Conservation (phyloP, 169 alveolate genomes). For the Miamiensis avidus region DNA sequence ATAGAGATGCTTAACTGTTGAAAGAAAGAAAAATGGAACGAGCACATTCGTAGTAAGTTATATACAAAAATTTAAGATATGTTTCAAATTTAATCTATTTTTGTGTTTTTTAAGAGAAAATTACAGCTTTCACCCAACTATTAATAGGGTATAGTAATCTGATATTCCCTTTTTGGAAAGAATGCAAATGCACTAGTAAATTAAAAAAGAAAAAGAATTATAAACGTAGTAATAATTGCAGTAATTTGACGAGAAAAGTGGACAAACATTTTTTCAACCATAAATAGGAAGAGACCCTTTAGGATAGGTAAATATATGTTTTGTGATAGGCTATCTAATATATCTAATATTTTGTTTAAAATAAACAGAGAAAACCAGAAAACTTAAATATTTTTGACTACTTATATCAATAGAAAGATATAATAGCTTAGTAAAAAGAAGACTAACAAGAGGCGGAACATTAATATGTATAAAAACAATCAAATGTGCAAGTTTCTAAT, state of each 20-base stretch:
- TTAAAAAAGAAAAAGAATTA: conserved; percentile 15
- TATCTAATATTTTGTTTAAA: not conserved
- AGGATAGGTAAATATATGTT: no score
- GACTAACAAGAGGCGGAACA: conserved; percentile 2
- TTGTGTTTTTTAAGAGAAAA: not conserved
- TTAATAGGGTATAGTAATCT: not conserved
- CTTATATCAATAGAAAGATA: conserved; percentile 36
- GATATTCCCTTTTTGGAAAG: conserved; percentile 29
- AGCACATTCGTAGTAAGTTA: not conserved
- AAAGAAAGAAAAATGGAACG: conserved; percentile 10
- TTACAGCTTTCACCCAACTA: not conserved
- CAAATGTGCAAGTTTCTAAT: conserved; percentile 28
- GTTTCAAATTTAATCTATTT: no score
- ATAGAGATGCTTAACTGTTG: conserved; percentile 14
- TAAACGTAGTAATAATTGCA: not conserved
- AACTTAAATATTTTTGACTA: conserved; percentile 40
- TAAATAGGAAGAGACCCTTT: no score
- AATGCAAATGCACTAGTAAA: conserved; percentile 18
- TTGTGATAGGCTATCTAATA: no score
- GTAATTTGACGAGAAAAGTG: not conserved
- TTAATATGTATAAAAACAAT: not conserved
- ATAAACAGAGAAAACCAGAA: conserved; percentile 17
- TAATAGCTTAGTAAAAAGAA: conserved; percentile 4
- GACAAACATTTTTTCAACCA: no score
- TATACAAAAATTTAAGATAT: conserved; percentile 9